A percentile compares a stretch with the other conserved stretches of the same genome.
phyloP scores from a whole-genome alignment of 768 basidiomycete species.

The Cubamyces lactineus region DNA sequence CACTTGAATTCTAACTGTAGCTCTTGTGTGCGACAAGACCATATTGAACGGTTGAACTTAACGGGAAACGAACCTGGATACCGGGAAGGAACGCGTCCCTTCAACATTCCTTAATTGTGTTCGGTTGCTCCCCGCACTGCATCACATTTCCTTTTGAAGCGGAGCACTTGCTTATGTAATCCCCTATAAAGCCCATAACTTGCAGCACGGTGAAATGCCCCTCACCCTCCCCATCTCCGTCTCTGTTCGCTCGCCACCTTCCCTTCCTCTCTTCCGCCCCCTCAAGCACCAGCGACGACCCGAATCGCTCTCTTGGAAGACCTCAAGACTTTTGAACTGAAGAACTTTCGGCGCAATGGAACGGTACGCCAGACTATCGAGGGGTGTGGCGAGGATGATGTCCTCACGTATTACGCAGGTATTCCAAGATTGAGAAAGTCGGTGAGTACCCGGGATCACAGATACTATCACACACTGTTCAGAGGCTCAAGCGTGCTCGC shows the following conservation, averaged over 20 bases:
- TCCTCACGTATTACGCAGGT: slow-evolving; percentile 49
- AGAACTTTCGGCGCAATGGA: slow-evolving; percentile 27
- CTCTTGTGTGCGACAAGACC: not conserved
- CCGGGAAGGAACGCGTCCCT: not conserved
- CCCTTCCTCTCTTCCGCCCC: slow-evolving; percentile 3
- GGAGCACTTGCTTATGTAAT: slow-evolving; percentile 16
- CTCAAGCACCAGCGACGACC: slow-evolving; percentile 3
- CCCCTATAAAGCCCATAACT: slow-evolving; percentile 18
- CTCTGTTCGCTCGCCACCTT: slow-evolving; percentile 8
- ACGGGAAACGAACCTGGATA: not conserved
- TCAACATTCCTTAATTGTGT: slow-evolving; percentile 23
- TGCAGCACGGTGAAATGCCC: slow-evolving; percentile 7
- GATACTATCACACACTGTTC: not conserved
- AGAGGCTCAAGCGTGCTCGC: not conserved
- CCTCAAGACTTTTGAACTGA: not conserved
- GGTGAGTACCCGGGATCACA: slow-evolving; percentile 60
- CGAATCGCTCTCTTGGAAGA: not conserved
- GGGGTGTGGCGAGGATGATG: slow-evolving; percentile 23
- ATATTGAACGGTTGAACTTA: not conserved
- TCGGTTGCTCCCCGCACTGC: slow-evolving; percentile 26
- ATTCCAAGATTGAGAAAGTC: slow-evolving; percentile 97
- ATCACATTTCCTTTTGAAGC: slow-evolving; percentile 19
- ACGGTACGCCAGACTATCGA: slow-evolving; percentile 24
- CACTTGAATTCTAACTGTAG: no score
- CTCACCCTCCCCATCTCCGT: slow-evolving; percentile 11